Percentiles rank a stretch among this genome's conserved stretches.
Conservation (phyloP, 768 basidiomycete genomes). For the Macrolepiota dolichaula region DNA sequence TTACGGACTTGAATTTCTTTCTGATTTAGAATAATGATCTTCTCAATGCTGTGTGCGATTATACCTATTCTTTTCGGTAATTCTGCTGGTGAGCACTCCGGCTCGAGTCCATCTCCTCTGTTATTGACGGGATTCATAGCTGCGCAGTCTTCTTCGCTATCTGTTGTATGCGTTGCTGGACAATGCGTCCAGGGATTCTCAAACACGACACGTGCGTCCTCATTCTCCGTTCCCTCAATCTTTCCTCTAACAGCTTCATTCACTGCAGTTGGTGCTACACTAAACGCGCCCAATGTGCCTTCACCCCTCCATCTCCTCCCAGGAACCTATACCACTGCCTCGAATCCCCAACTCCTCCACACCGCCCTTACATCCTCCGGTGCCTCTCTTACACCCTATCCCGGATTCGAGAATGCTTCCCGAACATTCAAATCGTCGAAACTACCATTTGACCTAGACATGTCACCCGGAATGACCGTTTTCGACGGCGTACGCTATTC, state of each 20-base stretch:
- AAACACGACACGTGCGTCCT: slow-evolving; percentile 58
- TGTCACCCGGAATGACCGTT: slow-evolving; percentile 65
- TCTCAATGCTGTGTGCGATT: slow-evolving; percentile 29
- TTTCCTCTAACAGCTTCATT: background rate
- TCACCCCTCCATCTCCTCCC: slow-evolving; percentile 65
- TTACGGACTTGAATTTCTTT: background rate
- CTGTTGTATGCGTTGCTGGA: slow-evolving; percentile 81
- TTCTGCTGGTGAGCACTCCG: slow-evolving; percentile 32
- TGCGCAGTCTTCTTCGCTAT: slow-evolving; percentile 40
- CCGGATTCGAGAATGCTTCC: slow-evolving; percentile 53
- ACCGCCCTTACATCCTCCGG: slow-evolving; percentile 62
- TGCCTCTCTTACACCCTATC: slow-evolving; percentile 51
- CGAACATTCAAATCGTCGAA: slow-evolving; percentile 32
- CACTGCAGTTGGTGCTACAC: slow-evolving; percentile 60
- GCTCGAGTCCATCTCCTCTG: background rate
- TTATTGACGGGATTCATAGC: slow-evolving; percentile 26
- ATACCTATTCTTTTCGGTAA: slow-evolving; percentile 25
- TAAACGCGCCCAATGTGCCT: slow-evolving; percentile 53
- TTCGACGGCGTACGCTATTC: slow-evolving; percentile 63
- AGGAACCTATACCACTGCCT: slow-evolving; percentile 70
- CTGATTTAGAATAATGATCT: slow-evolving; percentile 22
- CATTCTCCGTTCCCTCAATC: background rate
- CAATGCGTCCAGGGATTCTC: slow-evolving; percentile 83
- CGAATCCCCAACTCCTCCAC: slow-evolving; percentile 71
- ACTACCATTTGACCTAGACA: slow-evolving; percentile 64